Evolutionary conservation across 192 early-diverging fungal species (phyloP), one percentile per base, ranked within the genome.

Genomic region (Coemansia sp.): DNA sequence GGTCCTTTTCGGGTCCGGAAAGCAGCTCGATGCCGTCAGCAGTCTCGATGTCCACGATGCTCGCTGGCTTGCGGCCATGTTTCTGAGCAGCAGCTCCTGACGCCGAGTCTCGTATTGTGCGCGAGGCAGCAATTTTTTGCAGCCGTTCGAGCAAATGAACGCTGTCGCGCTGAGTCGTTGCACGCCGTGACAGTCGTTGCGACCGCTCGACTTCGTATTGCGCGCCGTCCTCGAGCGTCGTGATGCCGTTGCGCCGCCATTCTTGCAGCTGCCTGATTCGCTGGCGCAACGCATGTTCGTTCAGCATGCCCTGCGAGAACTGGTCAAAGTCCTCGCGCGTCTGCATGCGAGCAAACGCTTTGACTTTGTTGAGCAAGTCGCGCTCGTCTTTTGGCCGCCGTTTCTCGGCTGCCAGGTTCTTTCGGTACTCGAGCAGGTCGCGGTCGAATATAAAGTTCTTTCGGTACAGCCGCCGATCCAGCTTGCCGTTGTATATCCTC

Each of bases 371-470:
- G 19, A 89, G 68, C 19, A 97, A 51, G 3, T 98, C 96, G 47
- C 92, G 91, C 69, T 99, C 96, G 47, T 96, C 94, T 66, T 90
- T 90, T 12, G 86, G 73, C 48, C 92, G 76, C 62, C 91, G 90
- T 68, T 93, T 92, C 74, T 98, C 97, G 19, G 67, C 61, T 9
- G 84, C 64, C 75, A 89, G 89, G 58, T 85, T 83, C 82, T 92
- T 91, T 65, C 88, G 89, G 62, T 90, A 96, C 59, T 98, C 94
- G n/a, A 92, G 72, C 39, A 98, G 80, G 0, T 85, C 85, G 27
- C 94, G 84, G n/a, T 96, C 97, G 68, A 92, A 89, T 5, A 98
- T 88, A 76, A 98, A 88, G 53, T 87, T 84, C 78, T 96, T 96
- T 14, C 92, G 77, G 57, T 95, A 89, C 25, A 85, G 61, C 50